Evolutionary conservation across 2,329 filamentous ascomycete genomes (phyloP).

Genomic region (Curvularia spicifera): DNA sequence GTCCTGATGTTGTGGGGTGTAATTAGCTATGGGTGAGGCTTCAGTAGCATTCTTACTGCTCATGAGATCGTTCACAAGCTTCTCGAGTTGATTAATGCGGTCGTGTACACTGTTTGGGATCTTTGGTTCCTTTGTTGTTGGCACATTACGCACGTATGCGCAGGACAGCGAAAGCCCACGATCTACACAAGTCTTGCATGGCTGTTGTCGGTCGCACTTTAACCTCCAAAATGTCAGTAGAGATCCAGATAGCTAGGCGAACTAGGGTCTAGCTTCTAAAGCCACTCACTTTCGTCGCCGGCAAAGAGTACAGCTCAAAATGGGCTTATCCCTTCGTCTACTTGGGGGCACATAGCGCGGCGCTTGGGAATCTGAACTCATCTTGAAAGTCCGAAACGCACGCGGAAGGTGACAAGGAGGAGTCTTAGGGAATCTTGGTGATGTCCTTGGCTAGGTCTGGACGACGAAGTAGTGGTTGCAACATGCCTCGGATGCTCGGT

Average conservation of each 20-base stretch:
- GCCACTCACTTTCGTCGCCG: conserved; percentile 35
- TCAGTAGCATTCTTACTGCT: conserved; percentile 26
- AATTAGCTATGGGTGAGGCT: conserved; percentile 1
- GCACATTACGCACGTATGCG: conserved; percentile 34
- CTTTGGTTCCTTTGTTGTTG: conserved; percentile 31
- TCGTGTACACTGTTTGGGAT: conserved; percentile 43
- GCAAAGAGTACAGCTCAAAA: conserved; percentile 40
- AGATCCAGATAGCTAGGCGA: not conserved
- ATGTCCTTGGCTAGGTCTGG: not conserved
- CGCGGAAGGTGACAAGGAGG: not conserved
- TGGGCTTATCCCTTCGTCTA: conserved; percentile 41
- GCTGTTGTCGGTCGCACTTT: conserved; percentile 48
- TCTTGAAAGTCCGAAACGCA: conserved; percentile 1
- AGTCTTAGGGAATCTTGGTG: not conserved
- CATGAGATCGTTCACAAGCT: conserved; percentile 46
- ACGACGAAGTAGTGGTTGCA: not conserved
- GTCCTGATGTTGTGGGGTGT: conserved; percentile 11
- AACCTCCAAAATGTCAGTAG: conserved; percentile 24
- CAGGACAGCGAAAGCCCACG: conserved; percentile 46
- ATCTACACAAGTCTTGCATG: conserved; percentile 47
- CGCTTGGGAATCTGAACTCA: conserved; percentile 28
- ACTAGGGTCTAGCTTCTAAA: not conserved
- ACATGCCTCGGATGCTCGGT: not conserved
- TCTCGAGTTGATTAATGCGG: conserved; percentile 47
- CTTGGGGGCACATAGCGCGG: conserved; percentile 36